phyloP scores from a whole-genome alignment of 176 grass and related monocot species.

The Juncus inflexus region DNA sequence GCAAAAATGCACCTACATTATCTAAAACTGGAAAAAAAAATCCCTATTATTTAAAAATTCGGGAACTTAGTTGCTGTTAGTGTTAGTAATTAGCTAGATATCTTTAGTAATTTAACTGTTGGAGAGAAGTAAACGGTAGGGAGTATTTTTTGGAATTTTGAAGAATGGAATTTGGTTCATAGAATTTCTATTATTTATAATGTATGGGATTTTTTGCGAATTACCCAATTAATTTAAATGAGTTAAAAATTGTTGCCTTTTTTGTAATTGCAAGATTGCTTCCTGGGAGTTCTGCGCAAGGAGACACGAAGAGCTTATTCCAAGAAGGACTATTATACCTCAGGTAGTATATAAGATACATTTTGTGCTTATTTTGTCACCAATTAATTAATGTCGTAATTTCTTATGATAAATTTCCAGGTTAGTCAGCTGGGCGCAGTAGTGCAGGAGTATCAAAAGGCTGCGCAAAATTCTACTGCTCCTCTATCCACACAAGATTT shows the following conservation, averaged over 20 bases:
- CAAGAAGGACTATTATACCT: constrained; percentile 78
- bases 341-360: constrained; percentile 42
- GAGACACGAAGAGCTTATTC: constrained; percentile 92
- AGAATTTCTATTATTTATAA: constrained; percentile 4
- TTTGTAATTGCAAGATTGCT: constrained; percentile 53
- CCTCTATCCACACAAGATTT: constrained; percentile 65
- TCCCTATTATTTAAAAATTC: too few species aligned
- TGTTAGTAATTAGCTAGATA: too few species aligned
- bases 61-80: too few species aligned
- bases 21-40: too few species aligned
- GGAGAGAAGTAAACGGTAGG: too few species aligned
- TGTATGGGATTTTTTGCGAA: neutral
- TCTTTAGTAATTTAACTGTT: too few species aligned
- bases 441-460: constrained; percentile 77
- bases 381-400: constrained; percentile 3
- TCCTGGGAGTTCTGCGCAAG: constrained; percentile 97
- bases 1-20: too few species aligned
- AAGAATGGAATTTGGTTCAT: constrained; percentile 5
- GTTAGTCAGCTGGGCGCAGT: constrained; percentile 80
- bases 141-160: constrained; percentile 4
- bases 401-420: constrained; percentile 31
- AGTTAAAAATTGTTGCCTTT: neutral
- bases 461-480: constrained; percentile 57
- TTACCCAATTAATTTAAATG: too few species aligned
- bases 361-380: neutral